A percentile compares a stretch with the other conserved stretches of the same genome.
Conservation (phyloP, 23 red algal species). For the Agarophyton chilense region DNA sequence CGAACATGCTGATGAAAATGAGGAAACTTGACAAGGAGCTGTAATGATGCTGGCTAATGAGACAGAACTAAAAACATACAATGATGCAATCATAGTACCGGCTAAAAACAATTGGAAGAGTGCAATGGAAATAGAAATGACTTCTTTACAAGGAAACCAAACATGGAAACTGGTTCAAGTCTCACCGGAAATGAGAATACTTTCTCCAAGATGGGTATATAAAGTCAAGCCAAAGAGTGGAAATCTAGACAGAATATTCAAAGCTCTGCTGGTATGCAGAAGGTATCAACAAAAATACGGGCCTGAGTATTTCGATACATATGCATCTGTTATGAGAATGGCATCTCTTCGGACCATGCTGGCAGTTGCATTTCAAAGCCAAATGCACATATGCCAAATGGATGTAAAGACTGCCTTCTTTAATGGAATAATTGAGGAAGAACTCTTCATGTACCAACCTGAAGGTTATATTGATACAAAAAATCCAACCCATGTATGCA, state of each 20-base stretch:
- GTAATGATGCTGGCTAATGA: too few relatives aligned
- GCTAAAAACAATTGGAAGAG: too few relatives aligned
- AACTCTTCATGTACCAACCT: slow-evolving; percentile 53
- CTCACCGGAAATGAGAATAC: too few relatives aligned
- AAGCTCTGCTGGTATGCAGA: not conserved
- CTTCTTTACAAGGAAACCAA: too few relatives aligned
- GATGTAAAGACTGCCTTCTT: slow-evolving; percentile 60
- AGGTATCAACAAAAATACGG: slow-evolving; percentile 2
- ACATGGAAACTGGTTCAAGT: too few relatives aligned
- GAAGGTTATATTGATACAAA: slow-evolving; percentile 12
- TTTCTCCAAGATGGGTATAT: too few relatives aligned
- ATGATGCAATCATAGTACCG: too few relatives aligned
- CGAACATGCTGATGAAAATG: too few relatives aligned
- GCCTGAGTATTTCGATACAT: not conserved
- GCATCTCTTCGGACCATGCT: not conserved
- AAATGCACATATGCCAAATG: not conserved
- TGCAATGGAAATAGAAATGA: too few relatives aligned
- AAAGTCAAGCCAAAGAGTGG: not conserved
- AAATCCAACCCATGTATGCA: not conserved
- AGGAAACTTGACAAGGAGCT: too few relatives aligned
- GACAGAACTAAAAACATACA: too few relatives aligned
- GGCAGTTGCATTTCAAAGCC: not conserved
- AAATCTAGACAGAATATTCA: slow-evolving; percentile 4
- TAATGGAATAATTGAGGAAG: slow-evolving; percentile 43
- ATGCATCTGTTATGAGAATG: not conserved